Evolutionary conservation across 768 basidiomycete species (phyloP), one percentile per base, ranked within the genome.

Genomic region (Tricholoma flavovirens): DNA sequence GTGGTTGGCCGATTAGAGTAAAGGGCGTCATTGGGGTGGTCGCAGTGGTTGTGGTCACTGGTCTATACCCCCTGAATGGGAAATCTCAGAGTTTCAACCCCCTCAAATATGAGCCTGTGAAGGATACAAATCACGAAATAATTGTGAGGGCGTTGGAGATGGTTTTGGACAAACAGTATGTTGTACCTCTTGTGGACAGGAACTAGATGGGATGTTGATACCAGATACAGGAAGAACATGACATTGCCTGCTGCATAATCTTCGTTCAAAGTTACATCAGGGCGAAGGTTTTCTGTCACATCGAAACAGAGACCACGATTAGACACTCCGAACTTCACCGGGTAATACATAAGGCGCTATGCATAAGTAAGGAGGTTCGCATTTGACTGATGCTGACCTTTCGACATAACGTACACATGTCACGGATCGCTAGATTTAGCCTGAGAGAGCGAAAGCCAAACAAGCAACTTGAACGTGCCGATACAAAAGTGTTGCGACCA

Each of bases 31-130:
- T 56, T 5, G 53, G 55, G 5, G 32, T 56, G 5, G 55, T 60
- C 3, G 56, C 52, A 14, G 32, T 57, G 7, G 29, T 51, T 3
- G 59, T 56, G 1, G 51, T 59, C 32, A 49, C 52, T 5, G 59
- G 59, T n/a, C 33, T 60, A 22, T 60, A 49, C 46, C 29, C 51
- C 14, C 36, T 36, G 6, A 50, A 49, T 38, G 30, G 45, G 46
- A 53, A 49, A 11, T 42, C 46, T 24, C 49, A 24, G 14, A 49
- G 54, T 15, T 60, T 50, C 15, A 60, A 60, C 36, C 59, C 59
- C 24, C 59, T 59, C 33, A 59, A 59, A 24, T 60, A 60, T 21
- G 59, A 56, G 30, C 59, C 51, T 14, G 46, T 52, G 9, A 56
- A 36, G 29, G 59, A 60, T 45, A 48, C 32, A 29, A 59, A 59